Base-by-base conservation (phyloP, 2,329 filamentous ascomycete species). In the Fusarium chlamydosporum region DNA sequence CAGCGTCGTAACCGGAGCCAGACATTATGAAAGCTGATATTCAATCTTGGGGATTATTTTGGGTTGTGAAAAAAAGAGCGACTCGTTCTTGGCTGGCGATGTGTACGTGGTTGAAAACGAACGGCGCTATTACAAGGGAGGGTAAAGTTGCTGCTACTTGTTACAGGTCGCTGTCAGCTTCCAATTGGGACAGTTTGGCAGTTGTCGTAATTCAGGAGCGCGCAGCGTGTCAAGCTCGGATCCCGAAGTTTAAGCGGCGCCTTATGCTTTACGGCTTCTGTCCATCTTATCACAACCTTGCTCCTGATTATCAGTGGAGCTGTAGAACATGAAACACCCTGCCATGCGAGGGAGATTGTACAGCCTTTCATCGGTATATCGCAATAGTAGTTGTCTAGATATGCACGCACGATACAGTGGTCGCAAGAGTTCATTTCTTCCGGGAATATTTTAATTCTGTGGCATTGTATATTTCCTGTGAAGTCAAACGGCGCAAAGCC, bases 1-100 rank as follows among this genome's bases (percentile, higher is more conserved):
- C 95, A 66, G 97, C 96, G 84, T 99, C 96, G 80, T 99, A 99
- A 74, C 94, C 94, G 77, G 92, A 87, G 79, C 92, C 92, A 60
- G 92, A 88, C 92, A 94, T 94, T 57, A 74, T 83, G 20, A 54
- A 53, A 54, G 18, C 43, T 35, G 18, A 13, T 50, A 23, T 27
- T 35, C 43, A 43, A 46, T 23, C 12, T 23, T 48, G 35, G 46
- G 18, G 18, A 35, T 55, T 18, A 20, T 3, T 18, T 37, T 20
- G 27, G 20, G 20, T 34, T 9, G 42, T 18, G 42, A 16, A 23
- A 9, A 9, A 34, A 40, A 46, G 20, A 48, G 15, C 16, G 23
- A 33, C 20, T 56, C 11, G 41, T 20, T 50, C 56, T 23, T 15
- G 35, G 34, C n/a, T 23, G 18, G 13, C 12, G 29, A 46, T 42